phyloP scores from a whole-genome alignment of 2,329 filamentous ascomycete species.

The Lachnellula willkommii region DNA sequence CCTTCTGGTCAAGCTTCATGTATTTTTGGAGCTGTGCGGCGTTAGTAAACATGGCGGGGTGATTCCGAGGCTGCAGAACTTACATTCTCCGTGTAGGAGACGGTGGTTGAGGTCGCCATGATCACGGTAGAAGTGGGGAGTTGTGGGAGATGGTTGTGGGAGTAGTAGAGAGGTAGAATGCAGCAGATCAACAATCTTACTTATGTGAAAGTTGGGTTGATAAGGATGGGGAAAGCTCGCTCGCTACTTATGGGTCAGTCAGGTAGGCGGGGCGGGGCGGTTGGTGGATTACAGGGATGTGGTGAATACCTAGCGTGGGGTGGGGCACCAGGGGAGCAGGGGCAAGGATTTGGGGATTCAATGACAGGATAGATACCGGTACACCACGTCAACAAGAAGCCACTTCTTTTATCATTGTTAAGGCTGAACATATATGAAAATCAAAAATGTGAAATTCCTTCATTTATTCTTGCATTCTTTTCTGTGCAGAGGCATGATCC shows the following conservation, averaged over 20 bases:
- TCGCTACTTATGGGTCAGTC: background rate
- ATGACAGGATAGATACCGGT: background rate
- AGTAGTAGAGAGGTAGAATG: background rate
- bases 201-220: background rate
- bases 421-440: slow-evolving; percentile 1
- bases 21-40: slow-evolving; percentile 78
- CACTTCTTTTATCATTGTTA: background rate
- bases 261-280: background rate
- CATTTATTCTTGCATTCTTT: background rate
- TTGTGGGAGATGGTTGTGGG: background rate
- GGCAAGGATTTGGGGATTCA: background rate
- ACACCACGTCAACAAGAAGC: background rate
- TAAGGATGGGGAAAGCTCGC: slow-evolving; percentile 1
- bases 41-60: slow-evolving; percentile 19
- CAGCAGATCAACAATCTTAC: background rate
- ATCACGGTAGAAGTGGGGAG: slow-evolving; percentile 16
- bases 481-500: background rate
- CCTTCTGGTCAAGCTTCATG: slow-evolving; percentile 84
- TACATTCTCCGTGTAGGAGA: slow-evolving; percentile 37
- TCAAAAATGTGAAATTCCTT: background rate
- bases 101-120: slow-evolving; percentile 29
- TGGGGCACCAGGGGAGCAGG: background rate
- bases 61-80: slow-evolving; percentile 21
- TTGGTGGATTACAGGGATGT: background rate
- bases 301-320: background rate